Conservation (phyloP, 2,329 filamentous ascomycete genomes). For the Pyrenochaeta sp. region DNA sequence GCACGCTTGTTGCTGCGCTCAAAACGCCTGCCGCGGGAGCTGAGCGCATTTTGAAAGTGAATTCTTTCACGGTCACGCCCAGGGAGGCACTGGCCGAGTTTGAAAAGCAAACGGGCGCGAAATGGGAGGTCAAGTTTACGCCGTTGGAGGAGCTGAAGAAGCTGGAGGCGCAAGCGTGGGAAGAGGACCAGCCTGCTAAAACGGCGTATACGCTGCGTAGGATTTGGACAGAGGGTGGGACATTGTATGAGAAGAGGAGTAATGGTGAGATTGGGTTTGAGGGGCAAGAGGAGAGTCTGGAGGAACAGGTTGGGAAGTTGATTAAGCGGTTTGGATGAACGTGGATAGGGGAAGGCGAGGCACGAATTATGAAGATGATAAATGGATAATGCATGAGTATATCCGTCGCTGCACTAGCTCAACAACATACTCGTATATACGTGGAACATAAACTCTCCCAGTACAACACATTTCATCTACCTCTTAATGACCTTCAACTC, state of each 20-base stretch:
- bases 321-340: constrained; percentile 16
- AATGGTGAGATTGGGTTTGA: constrained; percentile 62
- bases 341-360: no score
- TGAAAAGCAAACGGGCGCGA: constrained; percentile 67
- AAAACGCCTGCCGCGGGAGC: constrained; percentile 57
- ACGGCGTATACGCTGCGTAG: constrained; percentile 67
- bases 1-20: constrained; percentile 68
- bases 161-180: constrained; percentile 68
- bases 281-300: constrained; percentile 61
- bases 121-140: constrained; percentile 64
- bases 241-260: constrained; percentile 72
- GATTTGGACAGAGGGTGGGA: constrained; percentile 77
- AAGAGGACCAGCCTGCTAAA: constrained; percentile 59
- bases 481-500: constrained; percentile 50
- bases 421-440: no score
- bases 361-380: not conserved
- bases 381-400: not conserved
- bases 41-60: constrained; percentile 69
- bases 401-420: no score
- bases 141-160: constrained; percentile 62
- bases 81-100: constrained; percentile 70
- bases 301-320: constrained; percentile 52
- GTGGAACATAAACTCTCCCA: no score
- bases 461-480: constrained; percentile 1
- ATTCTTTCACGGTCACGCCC: constrained; percentile 73